phyloP scores from a whole-genome alignment of 1,139 yeast species.

The Pichia sp. region DNA sequence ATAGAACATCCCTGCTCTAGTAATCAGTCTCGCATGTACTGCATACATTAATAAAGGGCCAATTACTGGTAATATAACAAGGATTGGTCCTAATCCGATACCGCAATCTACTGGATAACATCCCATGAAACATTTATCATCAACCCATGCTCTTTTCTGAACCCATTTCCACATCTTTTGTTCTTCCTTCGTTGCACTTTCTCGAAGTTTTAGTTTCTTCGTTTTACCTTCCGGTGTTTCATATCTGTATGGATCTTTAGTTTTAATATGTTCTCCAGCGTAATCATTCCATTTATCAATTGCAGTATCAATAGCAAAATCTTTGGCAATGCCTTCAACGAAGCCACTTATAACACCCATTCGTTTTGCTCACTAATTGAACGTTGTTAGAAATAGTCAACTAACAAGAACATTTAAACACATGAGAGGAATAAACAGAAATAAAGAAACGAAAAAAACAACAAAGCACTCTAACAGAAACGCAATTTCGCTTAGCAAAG shows the following conservation, averaged over 20 bases:
- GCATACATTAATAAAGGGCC: slow-evolving; percentile 81
- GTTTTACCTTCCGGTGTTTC: slow-evolving; percentile 41
- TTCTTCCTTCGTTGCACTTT: slow-evolving; percentile 54
- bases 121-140: slow-evolving; percentile 75
- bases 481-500: no score
- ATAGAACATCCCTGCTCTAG: slow-evolving; percentile 49
- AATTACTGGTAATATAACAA: slow-evolving; percentile 63
- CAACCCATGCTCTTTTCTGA: slow-evolving; percentile 77
- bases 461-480: no score
- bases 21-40: slow-evolving; percentile 62
- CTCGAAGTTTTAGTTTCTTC: slow-evolving; percentile 53
- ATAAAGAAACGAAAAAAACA: no score
- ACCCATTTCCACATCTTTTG: slow-evolving; percentile 63
- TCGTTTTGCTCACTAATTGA: no score
- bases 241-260: slow-evolving; percentile 67
- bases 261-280: slow-evolving; percentile 56
- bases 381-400: no score
- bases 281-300: slow-evolving; percentile 57
- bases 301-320: slow-evolving; percentile 14
- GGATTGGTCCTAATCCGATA: slow-evolving; percentile 66
- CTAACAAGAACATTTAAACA: no score
- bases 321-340: slow-evolving; percentile 14
- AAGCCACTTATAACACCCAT: slow-evolving; percentile 6
- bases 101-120: slow-evolving; percentile 77
- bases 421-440: no score